phyloP scores from a whole-genome alignment of 495 filamentous ascomycete species.

The Cercophora newfieldiana region DNA sequence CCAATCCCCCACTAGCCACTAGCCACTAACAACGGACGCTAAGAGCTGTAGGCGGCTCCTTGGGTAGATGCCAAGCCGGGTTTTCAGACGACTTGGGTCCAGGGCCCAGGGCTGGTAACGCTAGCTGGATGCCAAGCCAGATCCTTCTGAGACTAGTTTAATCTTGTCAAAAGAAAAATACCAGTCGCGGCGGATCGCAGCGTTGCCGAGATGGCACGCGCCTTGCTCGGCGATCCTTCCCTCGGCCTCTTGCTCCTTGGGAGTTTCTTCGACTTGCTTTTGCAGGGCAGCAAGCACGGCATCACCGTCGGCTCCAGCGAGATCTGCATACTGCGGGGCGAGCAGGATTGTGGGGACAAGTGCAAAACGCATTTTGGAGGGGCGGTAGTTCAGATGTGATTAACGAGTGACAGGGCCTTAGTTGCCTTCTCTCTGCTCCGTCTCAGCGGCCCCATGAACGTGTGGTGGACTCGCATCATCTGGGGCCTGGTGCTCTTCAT shows the following conservation, averaged over 20 bases:
- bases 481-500: neutral
- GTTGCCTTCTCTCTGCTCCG: neutral
- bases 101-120: too few relatives aligned
- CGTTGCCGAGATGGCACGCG: neutral
- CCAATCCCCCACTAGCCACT: too few relatives aligned
- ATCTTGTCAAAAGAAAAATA: neutral
- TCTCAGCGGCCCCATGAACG: neutral
- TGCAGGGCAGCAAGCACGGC: slow-evolving; percentile 1
- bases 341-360: neutral
- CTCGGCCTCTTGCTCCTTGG: neutral
- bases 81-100: too few relatives aligned
- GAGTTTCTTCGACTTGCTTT: slow-evolving; percentile 5
- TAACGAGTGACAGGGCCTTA: too few relatives aligned
- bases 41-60: too few relatives aligned
- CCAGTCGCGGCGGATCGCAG: slow-evolving; percentile 8
- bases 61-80: too few relatives aligned
- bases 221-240: neutral
- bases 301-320: neutral
- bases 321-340: neutral
- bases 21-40: too few relatives aligned
- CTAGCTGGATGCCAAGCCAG: too few relatives aligned
- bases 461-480: neutral
- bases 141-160: neutral
- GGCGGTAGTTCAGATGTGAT: neutral
- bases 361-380: neutral